These are phyloP conservation scores for Tirmania nivea DNA, from an alignment of 495 filamentous ascomycete genomes.

Conservation along the genomic window DNA sequence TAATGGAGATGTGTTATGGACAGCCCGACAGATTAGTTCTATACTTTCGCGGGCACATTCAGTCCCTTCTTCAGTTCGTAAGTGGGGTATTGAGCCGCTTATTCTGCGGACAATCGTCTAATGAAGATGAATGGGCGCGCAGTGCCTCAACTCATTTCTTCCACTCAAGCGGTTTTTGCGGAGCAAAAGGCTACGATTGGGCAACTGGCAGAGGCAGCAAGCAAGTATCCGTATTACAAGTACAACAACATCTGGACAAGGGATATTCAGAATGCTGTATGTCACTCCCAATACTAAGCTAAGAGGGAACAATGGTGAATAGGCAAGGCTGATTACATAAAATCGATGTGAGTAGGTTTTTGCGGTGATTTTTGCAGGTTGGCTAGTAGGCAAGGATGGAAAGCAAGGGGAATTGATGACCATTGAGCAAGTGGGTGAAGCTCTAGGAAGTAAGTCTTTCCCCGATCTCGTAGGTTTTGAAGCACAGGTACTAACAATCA, in stretches of 20 bases:
- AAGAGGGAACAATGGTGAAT: no score
- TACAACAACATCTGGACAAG: constrained; percentile 73
- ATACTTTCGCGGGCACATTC: constrained; percentile 77
- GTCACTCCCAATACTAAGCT: constrained; percentile 11
- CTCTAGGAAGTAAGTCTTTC: constrained; percentile 40
- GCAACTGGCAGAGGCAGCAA: constrained; percentile 46
- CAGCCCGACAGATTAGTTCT: constrained; percentile 47
- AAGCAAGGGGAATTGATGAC: constrained; percentile 37
- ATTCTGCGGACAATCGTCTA: no score
- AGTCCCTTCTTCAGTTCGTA: constrained; percentile 56
- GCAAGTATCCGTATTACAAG: constrained; percentile 84
- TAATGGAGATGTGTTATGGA: constrained; percentile 11
- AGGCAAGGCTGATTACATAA: background rate
- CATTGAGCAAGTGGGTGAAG: constrained; percentile 64
- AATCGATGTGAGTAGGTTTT: constrained; percentile 30
- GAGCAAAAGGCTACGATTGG: constrained; percentile 33
- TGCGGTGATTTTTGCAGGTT: constrained; percentile 19
- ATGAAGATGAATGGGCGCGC: background rate
- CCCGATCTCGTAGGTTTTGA: no score
- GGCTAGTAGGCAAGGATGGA: constrained; percentile 10
- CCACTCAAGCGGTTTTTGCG: constrained; percentile 34
- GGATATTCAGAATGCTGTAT: constrained; percentile 62
- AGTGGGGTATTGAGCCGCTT: constrained; percentile 12
- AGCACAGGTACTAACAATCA: no score
- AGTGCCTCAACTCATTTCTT: constrained; percentile 28